phyloP scores from a whole-genome alignment of 169 alveolate genomes.

The Pseudocohnilembus persalinus region DNA sequence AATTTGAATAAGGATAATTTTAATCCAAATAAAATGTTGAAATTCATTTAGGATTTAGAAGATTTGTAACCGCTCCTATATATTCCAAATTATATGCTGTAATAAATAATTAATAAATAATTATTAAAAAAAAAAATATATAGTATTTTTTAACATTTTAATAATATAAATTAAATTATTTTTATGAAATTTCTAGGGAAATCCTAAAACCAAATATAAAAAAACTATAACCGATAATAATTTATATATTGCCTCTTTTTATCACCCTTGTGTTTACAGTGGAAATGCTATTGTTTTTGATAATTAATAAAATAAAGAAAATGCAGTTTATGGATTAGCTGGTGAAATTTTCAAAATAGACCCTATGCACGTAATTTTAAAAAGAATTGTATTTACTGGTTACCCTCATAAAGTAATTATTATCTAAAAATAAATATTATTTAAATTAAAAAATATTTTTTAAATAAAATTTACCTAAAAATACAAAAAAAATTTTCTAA shows the following conservation, averaged over 20 bases:
- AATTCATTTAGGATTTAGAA: conserved; percentile 92
- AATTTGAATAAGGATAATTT: conserved; percentile 62
- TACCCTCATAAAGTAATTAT: conserved; percentile 91
- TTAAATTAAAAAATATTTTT: too few species aligned
- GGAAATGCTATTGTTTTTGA: conserved; percentile 65
- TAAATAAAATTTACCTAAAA: too few species aligned
- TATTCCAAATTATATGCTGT: conserved; percentile 64
- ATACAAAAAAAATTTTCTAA: neutral
- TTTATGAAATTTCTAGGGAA: too few species aligned
- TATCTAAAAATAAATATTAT: too few species aligned
- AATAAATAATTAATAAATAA: too few species aligned
- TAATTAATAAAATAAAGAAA: conserved; percentile 47
- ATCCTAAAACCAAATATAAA: conserved; percentile 73
- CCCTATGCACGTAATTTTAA: conserved; percentile 94
- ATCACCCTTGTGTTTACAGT: conserved; percentile 64
- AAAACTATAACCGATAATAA: conserved; percentile 75
- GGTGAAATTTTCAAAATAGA: conserved; percentile 92
- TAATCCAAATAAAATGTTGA: conserved; percentile 82
- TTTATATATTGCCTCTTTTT: conserved; percentile 75
- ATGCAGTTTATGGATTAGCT: conserved; percentile 68
- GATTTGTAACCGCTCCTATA: conserved; percentile 79
- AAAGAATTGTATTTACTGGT: conserved; percentile 97
- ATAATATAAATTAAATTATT: conserved; percentile 42
- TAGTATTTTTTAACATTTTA: neutral
- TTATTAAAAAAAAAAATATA: neutral